Base-by-base conservation (phyloP, 495 filamentous ascomycete species). In the Hypoxylon crocopeplum region DNA sequence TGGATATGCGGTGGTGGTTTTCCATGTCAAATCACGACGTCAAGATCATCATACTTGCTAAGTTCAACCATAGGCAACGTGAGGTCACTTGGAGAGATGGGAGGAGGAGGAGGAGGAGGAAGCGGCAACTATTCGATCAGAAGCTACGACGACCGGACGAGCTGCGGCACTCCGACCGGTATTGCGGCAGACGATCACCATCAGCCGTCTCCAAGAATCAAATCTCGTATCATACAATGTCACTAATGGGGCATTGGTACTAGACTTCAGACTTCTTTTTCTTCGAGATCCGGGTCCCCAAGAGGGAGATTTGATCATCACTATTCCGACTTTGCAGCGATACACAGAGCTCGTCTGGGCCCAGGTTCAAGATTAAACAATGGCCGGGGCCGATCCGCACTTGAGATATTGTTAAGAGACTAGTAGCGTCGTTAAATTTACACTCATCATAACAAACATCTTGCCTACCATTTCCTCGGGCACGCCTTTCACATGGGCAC, bases 11-110 rank as follows among this genome's bases (percentile, higher is more conserved):
- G n/a, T 71, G 62, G 62, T 73, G 72, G 72, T 72, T 75, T 49
- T 7, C 39, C 0, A 48, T 67, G 27, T 72, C 72, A 29, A 36
- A 67, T 21, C 69, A 70, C 24, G 34, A 66, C 16, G 66, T 71
- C 34, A 64, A 69, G 27, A 67, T 72, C 27, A 64, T 72, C n/a
- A 15, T 74, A 29, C 56, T 67, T 13, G 48, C 55, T 16, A 65
- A 60, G 24, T 46, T 65, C 49, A 54, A 64, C 22, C 8, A 24
- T 13, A 25, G 37, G 12, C 41, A 46, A 7, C 21, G 12, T 19
- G 29, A 4, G 5, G 64, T 73, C 22, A 49, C 12, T 33, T 75
- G 4, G 61, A 64, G 49, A 68, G 60, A 34, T 71, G 68, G 61
- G 48, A 49, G 40, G 57, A 67, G 7, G 40, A 3, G 24, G n/a